phyloP scores from a whole-genome alignment of 1,139 yeast species.

The Candida tropicalis region DNA sequence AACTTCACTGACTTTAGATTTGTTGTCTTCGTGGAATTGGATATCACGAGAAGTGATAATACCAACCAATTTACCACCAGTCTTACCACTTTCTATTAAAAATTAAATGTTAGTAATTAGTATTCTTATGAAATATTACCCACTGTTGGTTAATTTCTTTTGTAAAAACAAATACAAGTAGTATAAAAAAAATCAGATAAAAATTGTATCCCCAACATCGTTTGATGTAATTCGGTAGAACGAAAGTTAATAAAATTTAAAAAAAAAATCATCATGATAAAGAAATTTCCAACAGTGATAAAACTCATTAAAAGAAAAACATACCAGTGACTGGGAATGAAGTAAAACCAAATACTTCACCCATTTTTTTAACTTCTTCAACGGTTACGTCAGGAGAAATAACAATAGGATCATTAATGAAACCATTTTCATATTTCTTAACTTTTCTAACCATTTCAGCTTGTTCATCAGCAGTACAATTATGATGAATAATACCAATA shows the following conservation, averaged over 20 bases:
- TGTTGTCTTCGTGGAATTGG: slow-evolving; percentile 83
- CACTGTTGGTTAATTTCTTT: no score
- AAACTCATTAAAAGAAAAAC: slow-evolving; percentile 29
- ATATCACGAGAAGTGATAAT: slow-evolving; percentile 96
- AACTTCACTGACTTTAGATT: slow-evolving; percentile 65
- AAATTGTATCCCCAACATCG: slow-evolving; percentile 86
- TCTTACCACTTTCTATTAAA: slow-evolving; percentile 71
- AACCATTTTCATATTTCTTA: slow-evolving; percentile 96
- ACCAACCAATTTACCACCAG: slow-evolving; percentile 91
- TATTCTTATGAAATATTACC: not conserved
- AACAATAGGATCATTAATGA: slow-evolving; percentile 92
- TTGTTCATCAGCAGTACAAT: slow-evolving; percentile 95
- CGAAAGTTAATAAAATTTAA: slow-evolving; percentile 83
- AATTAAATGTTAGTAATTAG: slow-evolving; percentile 25
- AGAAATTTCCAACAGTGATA: slow-evolving; percentile 12
- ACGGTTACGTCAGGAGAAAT: slow-evolving; percentile 76
- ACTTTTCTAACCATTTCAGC: slow-evolving; percentile 98
- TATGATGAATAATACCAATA: slow-evolving; percentile 98
- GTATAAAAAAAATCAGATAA: slow-evolving; percentile 6
- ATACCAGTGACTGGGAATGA: slow-evolving; percentile 99
- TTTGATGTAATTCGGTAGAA: slow-evolving; percentile 97
- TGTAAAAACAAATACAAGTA: no score
- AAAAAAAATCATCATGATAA: slow-evolving; percentile 74
- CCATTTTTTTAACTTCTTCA: slow-evolving; percentile 76
- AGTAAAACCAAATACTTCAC: slow-evolving; percentile 81